phyloP scores from a whole-genome alignment of 2,329 filamentous ascomycete species.

The Hymenoscyphus fructigenus region DNA sequence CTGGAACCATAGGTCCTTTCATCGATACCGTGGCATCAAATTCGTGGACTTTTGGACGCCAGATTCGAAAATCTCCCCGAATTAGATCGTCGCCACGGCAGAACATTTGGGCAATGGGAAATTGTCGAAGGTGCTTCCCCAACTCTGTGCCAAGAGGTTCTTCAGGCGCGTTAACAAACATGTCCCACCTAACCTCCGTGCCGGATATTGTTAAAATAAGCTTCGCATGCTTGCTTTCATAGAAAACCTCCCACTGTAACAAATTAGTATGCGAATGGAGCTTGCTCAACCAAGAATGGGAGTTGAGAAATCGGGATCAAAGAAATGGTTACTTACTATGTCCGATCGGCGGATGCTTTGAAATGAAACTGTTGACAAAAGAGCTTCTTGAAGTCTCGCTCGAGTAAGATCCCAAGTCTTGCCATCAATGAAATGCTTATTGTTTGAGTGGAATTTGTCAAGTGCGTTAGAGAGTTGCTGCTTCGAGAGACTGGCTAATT shows the following conservation, averaged over 20 bases:
- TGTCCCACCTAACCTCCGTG: conserved; percentile 43
- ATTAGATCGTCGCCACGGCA: conserved; percentile 37
- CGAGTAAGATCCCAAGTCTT: conserved; percentile 37
- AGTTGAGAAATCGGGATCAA: too few relatives aligned
- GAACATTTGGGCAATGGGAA: conserved; percentile 49
- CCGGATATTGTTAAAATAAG: conserved; percentile 42
- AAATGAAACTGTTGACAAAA: conserved; percentile 39
- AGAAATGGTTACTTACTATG: not conserved
- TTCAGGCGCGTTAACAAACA: conserved; percentile 44
- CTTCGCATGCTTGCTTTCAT: conserved; percentile 40
- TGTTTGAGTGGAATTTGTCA: conserved; percentile 8
- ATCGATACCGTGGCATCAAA: conserved; percentile 41
- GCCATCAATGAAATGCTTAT: conserved; percentile 26
- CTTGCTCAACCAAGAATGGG: too few relatives aligned
- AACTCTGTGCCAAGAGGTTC: conserved; percentile 37
- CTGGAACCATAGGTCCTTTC: conserved; percentile 27
- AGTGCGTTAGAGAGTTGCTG: conserved; percentile 28
- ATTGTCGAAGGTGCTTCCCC: conserved; percentile 40
- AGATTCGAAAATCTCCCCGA: conserved; percentile 46
- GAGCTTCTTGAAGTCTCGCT: conserved; percentile 34
- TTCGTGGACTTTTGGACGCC: conserved; percentile 39
- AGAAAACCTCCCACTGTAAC: conserved; percentile 42
- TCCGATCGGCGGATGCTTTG: conserved; percentile 36
- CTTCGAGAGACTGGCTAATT: conserved; percentile 23
- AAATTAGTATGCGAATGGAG: too few relatives aligned